phyloP scores from a whole-genome alignment of 2,329 filamentous ascomycete genomes.

The Daldinia sp. region DNA sequence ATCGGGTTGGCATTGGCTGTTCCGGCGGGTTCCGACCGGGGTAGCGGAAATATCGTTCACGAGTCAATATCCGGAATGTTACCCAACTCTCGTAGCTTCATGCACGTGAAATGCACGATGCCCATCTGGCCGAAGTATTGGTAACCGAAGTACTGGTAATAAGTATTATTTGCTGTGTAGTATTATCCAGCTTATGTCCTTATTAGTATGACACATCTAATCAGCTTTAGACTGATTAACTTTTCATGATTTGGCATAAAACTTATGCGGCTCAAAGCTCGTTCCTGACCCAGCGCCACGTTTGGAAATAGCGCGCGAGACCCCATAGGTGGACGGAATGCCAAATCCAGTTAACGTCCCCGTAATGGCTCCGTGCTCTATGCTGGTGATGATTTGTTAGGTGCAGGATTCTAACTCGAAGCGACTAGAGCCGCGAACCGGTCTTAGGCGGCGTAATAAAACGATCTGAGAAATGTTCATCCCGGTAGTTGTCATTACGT shows the following conservation, averaged over 20 bases:
- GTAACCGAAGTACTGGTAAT: conserved; percentile 4
- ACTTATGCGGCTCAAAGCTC: conserved; percentile 35
- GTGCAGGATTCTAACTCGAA: conserved; percentile 10
- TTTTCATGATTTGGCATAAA: conserved; percentile 21
- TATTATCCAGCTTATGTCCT: conserved; percentile 9
- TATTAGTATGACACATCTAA: conserved; percentile 24
- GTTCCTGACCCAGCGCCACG: conserved; percentile 34
- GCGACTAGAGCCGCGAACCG: conserved; percentile 5
- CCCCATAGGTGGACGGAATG: conserved; percentile 1
- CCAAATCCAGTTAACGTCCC: conserved; percentile 29
- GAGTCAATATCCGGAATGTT: background rate
- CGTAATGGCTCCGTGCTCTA: conserved; percentile 22
- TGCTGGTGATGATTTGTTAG: conserved; percentile 27
- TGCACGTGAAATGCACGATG: conserved; percentile 6
- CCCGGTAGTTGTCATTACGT: conserved; percentile 34
- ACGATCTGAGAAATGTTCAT: conserved; percentile 12
- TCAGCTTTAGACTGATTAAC: conserved; percentile 1
- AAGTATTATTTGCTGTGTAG: conserved; percentile 8
- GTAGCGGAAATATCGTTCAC: background rate
- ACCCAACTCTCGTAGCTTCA: conserved; percentile 2
- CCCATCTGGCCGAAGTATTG: background rate
- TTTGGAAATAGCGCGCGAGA: conserved; percentile 13
- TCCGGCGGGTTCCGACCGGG: conserved; percentile 1
- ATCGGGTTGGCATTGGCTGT: conserved; percentile 4
- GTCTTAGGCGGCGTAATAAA: conserved; percentile 30